These are phyloP conservation scores for Gaertneriomyces semiglobifer DNA, from an alignment of 192 early-diverging fungal species.

Conservation along the genomic window DNA sequence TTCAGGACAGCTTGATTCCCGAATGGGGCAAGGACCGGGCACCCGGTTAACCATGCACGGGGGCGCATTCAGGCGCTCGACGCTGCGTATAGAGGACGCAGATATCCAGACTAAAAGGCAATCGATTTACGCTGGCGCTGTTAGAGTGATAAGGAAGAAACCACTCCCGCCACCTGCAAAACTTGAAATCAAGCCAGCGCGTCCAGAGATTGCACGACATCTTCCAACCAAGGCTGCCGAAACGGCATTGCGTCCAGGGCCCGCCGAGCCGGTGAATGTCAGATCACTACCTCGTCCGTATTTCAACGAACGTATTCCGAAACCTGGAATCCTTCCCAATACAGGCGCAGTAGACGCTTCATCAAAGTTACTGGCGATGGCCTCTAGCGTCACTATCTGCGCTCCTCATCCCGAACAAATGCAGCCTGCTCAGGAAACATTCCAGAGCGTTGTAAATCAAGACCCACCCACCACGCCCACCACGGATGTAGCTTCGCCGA, in stretches of 20 bases:
- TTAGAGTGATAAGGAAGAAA: constrained; percentile 9
- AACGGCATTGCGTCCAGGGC: too few species aligned
- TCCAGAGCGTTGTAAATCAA: not conserved
- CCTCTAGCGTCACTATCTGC: not conserved
- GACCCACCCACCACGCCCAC: constrained; percentile 6
- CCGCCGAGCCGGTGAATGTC: too few species aligned
- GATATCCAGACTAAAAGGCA: constrained; percentile 3
- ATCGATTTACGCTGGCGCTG: constrained; percentile 21
- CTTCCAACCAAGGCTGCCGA: too few species aligned
- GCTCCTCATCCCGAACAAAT: not conserved
- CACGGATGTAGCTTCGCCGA: too few species aligned
- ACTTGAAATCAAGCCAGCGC: not conserved
- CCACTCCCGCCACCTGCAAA: not conserved
- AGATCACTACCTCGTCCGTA: too few species aligned
- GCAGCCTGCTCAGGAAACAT: not conserved
- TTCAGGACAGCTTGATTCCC: not conserved
- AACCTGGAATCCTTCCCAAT: too few species aligned
- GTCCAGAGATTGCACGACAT: too few species aligned
- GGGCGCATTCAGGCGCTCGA: not conserved
- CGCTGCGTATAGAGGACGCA: not conserved
- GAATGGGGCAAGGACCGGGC: not conserved
- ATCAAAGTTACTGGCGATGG: too few species aligned
- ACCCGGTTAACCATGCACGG: not conserved
- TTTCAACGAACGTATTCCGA: too few species aligned
- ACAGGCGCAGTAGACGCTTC: too few species aligned